Evolutionary conservation across 345 rosid genomes (phyloP).

Genomic region (Murraya koenigii): DNA sequence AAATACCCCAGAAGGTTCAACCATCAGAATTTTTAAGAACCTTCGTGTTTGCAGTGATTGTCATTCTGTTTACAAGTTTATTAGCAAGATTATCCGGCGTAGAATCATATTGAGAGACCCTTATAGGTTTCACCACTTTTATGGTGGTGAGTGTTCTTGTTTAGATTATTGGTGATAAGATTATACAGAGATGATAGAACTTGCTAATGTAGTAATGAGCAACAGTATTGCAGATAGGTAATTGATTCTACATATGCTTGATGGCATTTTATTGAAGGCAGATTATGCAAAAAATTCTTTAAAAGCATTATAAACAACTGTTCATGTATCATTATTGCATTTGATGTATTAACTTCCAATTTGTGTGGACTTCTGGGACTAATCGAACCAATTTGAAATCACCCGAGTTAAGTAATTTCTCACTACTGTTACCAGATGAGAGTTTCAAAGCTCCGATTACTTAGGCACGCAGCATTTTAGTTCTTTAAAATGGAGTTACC

Average conservation of each 20-base stretch:
- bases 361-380: background rate
- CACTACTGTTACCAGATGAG: no score
- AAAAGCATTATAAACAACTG: background rate
- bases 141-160: constrained; percentile 73
- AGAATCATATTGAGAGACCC: constrained; percentile 71
- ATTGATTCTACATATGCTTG: background rate
- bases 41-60: constrained; percentile 86
- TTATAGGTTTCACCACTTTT: constrained; percentile 82
- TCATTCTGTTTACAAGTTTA: constrained; percentile 76
- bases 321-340: no score
- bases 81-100: constrained; percentile 46
- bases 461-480: background rate
- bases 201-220: no score
- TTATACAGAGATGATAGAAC: background rate
- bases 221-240: no score
- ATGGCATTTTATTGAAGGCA: background rate
- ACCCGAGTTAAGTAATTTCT: background rate
- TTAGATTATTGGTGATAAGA: constrained; percentile 67
- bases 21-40: constrained; percentile 71
- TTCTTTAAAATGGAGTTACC: background rate
- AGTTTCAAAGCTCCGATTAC: no score
- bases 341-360: background rate
- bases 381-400: background rate
- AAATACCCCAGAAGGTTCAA: constrained; percentile 53
- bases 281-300: background rate